Percentiles rank a stretch among this genome's conserved stretches.
Conservation (phyloP, 129 eudicot species). For the Flaveria sonorensis region DNA sequence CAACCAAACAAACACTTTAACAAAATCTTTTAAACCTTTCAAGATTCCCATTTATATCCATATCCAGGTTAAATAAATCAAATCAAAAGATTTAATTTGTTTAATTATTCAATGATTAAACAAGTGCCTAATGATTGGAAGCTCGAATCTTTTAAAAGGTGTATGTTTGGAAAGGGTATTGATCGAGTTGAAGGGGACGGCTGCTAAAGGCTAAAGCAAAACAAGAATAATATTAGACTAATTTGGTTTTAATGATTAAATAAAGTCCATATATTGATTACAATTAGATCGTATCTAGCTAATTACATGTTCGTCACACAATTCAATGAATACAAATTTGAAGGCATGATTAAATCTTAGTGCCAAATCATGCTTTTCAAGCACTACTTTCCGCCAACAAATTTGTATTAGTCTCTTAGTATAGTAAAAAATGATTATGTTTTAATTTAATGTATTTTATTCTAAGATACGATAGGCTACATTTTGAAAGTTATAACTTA, state of each 20-base stretch:
- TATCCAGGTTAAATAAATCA: background rate
- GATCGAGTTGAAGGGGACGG: background rate
- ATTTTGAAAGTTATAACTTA: too few species aligned
- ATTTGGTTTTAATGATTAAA: constrained; percentile 1
- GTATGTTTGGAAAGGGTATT: background rate
- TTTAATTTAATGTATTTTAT: too few species aligned
- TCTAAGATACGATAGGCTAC: too few species aligned
- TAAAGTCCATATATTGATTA: background rate
- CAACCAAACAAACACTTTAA: background rate
- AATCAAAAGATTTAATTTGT: background rate
- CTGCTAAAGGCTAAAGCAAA: background rate
- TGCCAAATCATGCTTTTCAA: too few species aligned
- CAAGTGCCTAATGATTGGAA: background rate
- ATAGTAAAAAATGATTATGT: too few species aligned
- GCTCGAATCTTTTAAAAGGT: constrained; percentile 9
- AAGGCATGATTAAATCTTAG: background rate
- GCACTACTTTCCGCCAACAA: too few species aligned
- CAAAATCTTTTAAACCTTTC: background rate
- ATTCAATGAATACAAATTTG: background rate
- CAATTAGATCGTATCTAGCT: background rate
- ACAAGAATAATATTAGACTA: background rate
- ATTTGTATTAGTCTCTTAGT: too few species aligned
- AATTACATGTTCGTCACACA: background rate
- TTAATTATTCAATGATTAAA: background rate
- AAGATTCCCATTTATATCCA: background rate